Evolutionary conservation across 352 stramenopile species (phyloP).

Genomic region (Phytophthora pseudosyringae): DNA sequence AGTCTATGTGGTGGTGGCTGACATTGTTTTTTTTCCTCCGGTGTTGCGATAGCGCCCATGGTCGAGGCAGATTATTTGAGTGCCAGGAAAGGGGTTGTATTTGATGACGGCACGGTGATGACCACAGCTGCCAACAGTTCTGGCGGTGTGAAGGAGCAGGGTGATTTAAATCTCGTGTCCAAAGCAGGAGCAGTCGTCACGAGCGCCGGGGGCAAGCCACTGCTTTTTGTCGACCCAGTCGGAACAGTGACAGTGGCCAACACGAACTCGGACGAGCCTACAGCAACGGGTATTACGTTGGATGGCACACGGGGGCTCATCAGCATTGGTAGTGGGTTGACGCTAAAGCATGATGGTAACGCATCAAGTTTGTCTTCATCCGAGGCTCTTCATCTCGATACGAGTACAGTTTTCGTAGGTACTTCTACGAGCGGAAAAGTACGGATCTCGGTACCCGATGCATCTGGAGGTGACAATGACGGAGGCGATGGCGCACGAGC

Average conservation of each 20-base stretch:
- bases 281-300: conserved; percentile 52
- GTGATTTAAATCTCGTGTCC: conserved; percentile 80
- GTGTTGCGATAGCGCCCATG: conserved; percentile 48
- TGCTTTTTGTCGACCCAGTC: conserved; percentile 62
- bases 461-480: conserved; percentile 1
- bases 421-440: conserved; percentile 29
- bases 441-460: conserved; percentile 30
- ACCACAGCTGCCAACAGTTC: conserved; percentile 81
- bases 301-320: conserved; percentile 47
- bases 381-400: conserved; percentile 56
- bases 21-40: background rate
- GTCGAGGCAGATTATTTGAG: conserved; percentile 74
- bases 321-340: conserved; percentile 47
- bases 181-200: conserved; percentile 65
- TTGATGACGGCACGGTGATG: conserved; percentile 81
- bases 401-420: conserved; percentile 39
- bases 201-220: conserved; percentile 64
- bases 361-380: conserved; percentile 48
- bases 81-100: conserved; percentile 66
- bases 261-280: conserved; percentile 51
- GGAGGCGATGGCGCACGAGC: conserved; percentile 23
- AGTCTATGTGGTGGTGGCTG: background rate
- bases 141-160: conserved; percentile 75
- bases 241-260: conserved; percentile 61
- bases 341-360: conserved; percentile 54